Conservation (phyloP, 208 protist species). For the Trypanosoma vivax region DNA sequence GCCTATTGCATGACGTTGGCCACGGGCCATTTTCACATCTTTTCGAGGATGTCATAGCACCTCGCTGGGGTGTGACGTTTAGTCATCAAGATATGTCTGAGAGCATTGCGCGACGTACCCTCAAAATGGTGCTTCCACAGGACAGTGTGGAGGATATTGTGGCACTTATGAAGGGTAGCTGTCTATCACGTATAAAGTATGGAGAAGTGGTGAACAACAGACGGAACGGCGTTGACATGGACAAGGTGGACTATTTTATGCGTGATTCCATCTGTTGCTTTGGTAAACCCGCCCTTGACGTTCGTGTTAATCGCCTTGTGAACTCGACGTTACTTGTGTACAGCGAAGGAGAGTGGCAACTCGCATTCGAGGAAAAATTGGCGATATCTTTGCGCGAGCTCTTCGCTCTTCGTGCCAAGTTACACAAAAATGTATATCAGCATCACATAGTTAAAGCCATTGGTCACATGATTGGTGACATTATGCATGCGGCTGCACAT, state of each 20-base stretch:
- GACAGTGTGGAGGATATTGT: slow-evolving; percentile 60
- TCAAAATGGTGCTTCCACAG: slow-evolving; percentile 30
- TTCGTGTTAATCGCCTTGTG: slow-evolving; percentile 79
- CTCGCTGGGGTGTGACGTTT: slow-evolving; percentile 55
- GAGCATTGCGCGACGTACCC: slow-evolving; percentile 46
- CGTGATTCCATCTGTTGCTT: slow-evolving; percentile 92
- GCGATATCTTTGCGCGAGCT: slow-evolving; percentile 91
- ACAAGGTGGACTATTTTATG: slow-evolving; percentile 96
- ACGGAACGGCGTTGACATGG: slow-evolving; percentile 94
- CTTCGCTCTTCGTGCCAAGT: slow-evolving; percentile 92
- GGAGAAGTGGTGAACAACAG: slow-evolving; percentile 85
- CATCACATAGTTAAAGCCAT: slow-evolving; percentile 91
- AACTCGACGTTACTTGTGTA: slow-evolving; percentile 75
- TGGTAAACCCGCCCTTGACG: slow-evolving; percentile 82
- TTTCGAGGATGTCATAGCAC: slow-evolving; percentile 90
- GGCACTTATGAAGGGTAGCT: slow-evolving; percentile 50
- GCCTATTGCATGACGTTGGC: slow-evolving; percentile 94
- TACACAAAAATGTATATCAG: slow-evolving; percentile 95
- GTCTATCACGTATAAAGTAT: slow-evolving; percentile 36
- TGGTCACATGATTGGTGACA: slow-evolving; percentile 94
- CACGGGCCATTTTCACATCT: slow-evolving; percentile 96
- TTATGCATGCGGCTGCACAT: slow-evolving; percentile 72
- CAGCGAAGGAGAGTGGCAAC: slow-evolving; percentile 77
- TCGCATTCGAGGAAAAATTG: slow-evolving; percentile 80
- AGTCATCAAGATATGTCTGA: slow-evolving; percentile 86